Percentiles rank a stretch among this genome's conserved stretches.
Evolutionary conservation across 768 basidiomycete genomes (phyloP).

Genomic region (Tremella mesenterica): DNA sequence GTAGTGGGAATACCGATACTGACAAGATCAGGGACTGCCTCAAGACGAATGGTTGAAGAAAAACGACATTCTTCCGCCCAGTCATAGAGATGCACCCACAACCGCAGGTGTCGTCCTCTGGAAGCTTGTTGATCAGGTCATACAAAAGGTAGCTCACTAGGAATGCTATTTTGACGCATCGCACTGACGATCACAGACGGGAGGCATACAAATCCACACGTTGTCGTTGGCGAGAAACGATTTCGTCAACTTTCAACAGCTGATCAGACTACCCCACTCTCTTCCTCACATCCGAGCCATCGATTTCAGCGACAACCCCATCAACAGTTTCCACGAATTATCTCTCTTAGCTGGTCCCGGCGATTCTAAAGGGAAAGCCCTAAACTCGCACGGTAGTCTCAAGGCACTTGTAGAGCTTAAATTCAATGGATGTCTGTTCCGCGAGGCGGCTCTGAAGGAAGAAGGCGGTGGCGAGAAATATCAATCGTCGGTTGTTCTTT

Average conservation of each 20-base stretch:
- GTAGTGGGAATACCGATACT: background rate
- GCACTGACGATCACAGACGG: constrained; percentile 3
- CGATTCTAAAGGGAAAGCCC: constrained; percentile 49
- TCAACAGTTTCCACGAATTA: constrained; percentile 69
- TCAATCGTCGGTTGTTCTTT: constrained; percentile 43
- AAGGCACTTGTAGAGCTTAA: constrained; percentile 39
- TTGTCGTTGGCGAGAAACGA: constrained; percentile 77
- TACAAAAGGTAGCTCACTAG: constrained; percentile 26
- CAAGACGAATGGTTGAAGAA: constrained; percentile 69
- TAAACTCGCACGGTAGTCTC: constrained; percentile 25
- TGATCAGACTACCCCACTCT: constrained; percentile 60
- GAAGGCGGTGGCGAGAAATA: constrained; percentile 66
- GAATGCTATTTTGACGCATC: background rate
- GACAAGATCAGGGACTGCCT: constrained; percentile 48
- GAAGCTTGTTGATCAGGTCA: constrained; percentile 48
- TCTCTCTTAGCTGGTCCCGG: constrained; percentile 63
- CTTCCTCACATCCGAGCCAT: constrained; percentile 52
- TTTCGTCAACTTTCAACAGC: constrained; percentile 54
- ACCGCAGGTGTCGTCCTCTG: constrained; percentile 66
- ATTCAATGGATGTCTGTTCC: constrained; percentile 30
- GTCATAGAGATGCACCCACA: constrained; percentile 54
- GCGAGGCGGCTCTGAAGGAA: constrained; percentile 47
- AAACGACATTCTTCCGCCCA: constrained; percentile 63
- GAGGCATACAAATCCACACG: constrained; percentile 47
- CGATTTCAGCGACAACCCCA: constrained; percentile 50